Conservation (phyloP, 2,329 filamentous ascomycete species). For the Calonectria multiphialidica region DNA sequence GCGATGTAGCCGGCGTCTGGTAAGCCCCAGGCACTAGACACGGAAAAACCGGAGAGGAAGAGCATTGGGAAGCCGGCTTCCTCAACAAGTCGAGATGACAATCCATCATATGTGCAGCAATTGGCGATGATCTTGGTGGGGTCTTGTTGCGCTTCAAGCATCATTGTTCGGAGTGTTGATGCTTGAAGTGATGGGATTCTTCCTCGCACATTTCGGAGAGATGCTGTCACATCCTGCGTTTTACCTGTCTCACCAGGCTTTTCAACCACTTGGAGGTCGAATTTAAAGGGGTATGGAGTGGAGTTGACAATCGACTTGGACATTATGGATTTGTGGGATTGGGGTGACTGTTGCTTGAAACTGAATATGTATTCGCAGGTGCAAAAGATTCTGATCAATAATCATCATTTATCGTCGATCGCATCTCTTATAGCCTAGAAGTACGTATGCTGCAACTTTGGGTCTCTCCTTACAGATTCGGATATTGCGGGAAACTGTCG, state of each 20-base stretch:
- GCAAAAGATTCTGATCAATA: too few species aligned
- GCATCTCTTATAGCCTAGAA: neutral
- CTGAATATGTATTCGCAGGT: too few species aligned
- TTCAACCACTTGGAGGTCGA: slow-evolving; percentile 30
- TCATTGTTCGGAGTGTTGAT: slow-evolving; percentile 53
- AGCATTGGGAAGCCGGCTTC: slow-evolving; percentile 60
- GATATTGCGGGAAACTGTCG: slow-evolving; percentile 27
- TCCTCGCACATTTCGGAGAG: slow-evolving; percentile 28
- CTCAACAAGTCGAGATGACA: slow-evolving; percentile 56
- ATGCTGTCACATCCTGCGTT: slow-evolving; percentile 13
- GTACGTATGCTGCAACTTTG: neutral
- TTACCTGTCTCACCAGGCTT: slow-evolving; percentile 29
- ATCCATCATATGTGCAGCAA: slow-evolving; percentile 56
- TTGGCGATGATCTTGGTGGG: slow-evolving; percentile 58
- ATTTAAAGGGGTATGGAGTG: slow-evolving; percentile 48
- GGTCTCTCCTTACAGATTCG: neutral
- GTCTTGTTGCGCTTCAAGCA: slow-evolving; percentile 54
- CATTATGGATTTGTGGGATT: slow-evolving; percentile 3
- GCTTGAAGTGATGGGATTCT: slow-evolving; percentile 53
- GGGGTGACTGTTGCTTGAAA: neutral
- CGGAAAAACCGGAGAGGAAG: slow-evolving; percentile 57
- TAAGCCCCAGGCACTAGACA: slow-evolving; percentile 54
- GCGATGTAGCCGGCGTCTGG: slow-evolving; percentile 64
- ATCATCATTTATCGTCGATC: neutral
- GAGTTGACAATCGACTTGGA: slow-evolving; percentile 46